Conservation (phyloP, 2,329 filamentous ascomycete species). For the Rutstroemia sp. region DNA sequence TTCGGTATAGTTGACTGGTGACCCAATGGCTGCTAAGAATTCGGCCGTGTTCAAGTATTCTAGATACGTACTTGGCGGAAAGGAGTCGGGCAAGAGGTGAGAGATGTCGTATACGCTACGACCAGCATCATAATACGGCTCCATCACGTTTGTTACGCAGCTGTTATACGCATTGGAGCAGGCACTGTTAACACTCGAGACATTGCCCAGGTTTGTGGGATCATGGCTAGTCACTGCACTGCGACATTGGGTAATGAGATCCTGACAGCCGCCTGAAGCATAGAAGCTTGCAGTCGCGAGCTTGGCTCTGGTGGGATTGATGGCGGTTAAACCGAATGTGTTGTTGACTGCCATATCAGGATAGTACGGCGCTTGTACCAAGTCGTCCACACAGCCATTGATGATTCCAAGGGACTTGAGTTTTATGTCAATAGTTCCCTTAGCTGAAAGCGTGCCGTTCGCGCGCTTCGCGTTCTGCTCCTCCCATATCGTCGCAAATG, state of each 20-base stretch:
- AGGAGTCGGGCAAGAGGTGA: constrained; percentile 42
- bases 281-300: constrained; percentile 40
- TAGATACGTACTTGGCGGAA: constrained; percentile 52
- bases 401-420: constrained; percentile 60
- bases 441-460: constrained; percentile 41
- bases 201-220: constrained; percentile 35
- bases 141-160: constrained; percentile 30
- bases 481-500: constrained; percentile 52
- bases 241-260: constrained; percentile 46
- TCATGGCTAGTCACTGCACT: constrained; percentile 34
- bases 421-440: constrained; percentile 50
- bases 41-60: constrained; percentile 59
- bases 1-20: constrained; percentile 52
- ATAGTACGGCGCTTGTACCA: constrained; percentile 51
- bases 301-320: constrained; percentile 44
- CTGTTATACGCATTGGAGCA: constrained; percentile 30
- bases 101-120: constrained; percentile 32
- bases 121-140: constrained; percentile 28
- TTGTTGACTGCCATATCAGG: constrained; percentile 54
- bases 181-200: constrained; percentile 27
- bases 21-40: constrained; percentile 53
- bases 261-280: constrained; percentile 42
- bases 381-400: constrained; percentile 62
- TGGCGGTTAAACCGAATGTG: constrained; percentile 54
- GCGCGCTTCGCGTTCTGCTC: constrained; percentile 51